Percentiles rank a stretch among this genome's conserved stretches.
These are phyloP conservation scores for Trametes sp. DNA, from an alignment of 1,284 basidiomycete species.

Conservation along the genomic window DNA sequence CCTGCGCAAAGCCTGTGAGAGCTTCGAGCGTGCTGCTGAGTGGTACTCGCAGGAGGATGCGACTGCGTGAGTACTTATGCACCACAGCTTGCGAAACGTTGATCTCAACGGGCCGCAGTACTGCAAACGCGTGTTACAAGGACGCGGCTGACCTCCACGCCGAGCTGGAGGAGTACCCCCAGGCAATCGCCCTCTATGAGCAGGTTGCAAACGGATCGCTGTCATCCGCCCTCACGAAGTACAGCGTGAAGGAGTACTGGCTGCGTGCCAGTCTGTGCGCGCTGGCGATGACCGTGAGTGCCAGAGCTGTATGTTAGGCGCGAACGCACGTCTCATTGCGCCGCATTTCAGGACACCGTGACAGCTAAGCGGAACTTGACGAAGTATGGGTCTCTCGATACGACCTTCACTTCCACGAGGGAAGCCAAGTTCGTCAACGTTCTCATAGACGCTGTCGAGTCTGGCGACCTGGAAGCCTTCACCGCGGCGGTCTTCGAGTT, in stretches of 20 bases:
- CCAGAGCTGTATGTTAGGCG: slow-evolving; percentile 1
- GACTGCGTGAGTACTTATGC: slow-evolving; percentile 75
- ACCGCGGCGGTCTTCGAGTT: slow-evolving; percentile 85
- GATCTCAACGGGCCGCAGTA: slow-evolving; percentile 56
- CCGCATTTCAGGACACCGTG: slow-evolving; percentile 75
- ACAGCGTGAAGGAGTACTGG: slow-evolving; percentile 99
- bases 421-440: slow-evolving; percentile 88
- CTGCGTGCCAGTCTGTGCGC: slow-evolving; percentile 89
- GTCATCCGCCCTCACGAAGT: slow-evolving; percentile 90
- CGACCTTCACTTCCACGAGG: slow-evolving; percentile 84
- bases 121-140: slow-evolving; percentile 95
- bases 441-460: slow-evolving; percentile 82
- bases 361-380: slow-evolving; percentile 81
- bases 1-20: slow-evolving; percentile 85
- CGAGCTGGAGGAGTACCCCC: slow-evolving; percentile 85
- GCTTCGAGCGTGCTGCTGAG: slow-evolving; percentile 92
- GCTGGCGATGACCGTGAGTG: slow-evolving; percentile 84
- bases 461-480: slow-evolving; percentile 81
- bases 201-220: slow-evolving; percentile 91
- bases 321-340: slow-evolving; percentile 13
- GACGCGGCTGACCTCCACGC: slow-evolving; percentile 96
- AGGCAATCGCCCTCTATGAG: slow-evolving; percentile 90
- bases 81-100: slow-evolving; percentile 12
- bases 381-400: slow-evolving; percentile 80
- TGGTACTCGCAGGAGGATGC: slow-evolving; percentile 99